Percentiles rank a stretch among this genome's conserved stretches.
Evolutionary conservation across 2,329 filamentous ascomycete species (phyloP).

Genomic region (Cercospora citrullina): DNA sequence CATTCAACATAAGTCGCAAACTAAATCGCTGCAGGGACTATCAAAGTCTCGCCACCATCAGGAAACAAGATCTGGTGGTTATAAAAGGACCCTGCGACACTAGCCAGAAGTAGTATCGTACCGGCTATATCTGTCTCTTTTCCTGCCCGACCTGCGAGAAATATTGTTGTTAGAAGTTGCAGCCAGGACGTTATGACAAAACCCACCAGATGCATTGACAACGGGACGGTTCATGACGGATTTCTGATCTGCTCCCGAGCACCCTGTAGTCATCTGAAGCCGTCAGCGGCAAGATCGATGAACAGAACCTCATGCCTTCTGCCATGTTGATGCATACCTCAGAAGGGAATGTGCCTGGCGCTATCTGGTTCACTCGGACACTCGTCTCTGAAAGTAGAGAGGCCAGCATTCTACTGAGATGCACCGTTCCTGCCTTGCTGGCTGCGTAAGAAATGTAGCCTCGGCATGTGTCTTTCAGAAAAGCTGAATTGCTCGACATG

Average conservation of each 20-base stretch:
- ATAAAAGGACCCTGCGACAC: neutral
- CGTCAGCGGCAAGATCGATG: neutral
- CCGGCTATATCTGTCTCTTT: neutral
- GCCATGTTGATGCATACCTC: neutral
- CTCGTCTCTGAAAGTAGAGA: neutral
- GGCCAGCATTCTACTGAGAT: neutral
- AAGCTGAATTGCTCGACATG: neutral
- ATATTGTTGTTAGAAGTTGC: neutral
- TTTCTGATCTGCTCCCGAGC: neutral
- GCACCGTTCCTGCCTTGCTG: neutral
- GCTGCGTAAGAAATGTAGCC: neutral
- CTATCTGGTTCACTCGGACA: neutral
- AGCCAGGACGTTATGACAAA: neutral
- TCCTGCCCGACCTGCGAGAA: neutral
- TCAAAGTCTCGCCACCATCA: neutral
- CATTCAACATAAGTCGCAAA: neutral
- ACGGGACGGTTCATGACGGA: neutral
- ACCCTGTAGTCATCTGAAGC: neutral
- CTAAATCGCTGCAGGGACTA: neutral
- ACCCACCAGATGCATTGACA: neutral
- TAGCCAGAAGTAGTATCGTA: neutral
- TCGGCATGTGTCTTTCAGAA: neutral
- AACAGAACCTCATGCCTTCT: neutral
- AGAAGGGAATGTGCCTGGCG: neutral
- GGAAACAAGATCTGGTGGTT: neutral